These are phyloP conservation scores for Alnus rubra DNA, from an alignment of 306 rosid species.

Conservation along the genomic window DNA sequence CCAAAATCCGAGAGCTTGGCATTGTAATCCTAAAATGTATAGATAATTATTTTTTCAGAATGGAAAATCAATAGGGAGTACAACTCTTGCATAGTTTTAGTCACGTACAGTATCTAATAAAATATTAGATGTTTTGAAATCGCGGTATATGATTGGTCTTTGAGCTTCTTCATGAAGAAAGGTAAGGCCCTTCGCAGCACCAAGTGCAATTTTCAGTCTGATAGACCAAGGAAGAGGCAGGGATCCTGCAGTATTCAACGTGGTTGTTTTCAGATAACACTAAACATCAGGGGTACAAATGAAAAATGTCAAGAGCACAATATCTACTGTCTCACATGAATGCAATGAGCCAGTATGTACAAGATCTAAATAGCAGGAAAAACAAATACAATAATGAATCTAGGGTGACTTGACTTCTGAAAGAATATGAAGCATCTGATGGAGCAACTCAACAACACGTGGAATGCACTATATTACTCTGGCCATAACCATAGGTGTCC, in stretches of 20 bases:
- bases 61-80: conserved; percentile 20
- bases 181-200: conserved; percentile 96
- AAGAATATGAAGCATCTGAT: not conserved
- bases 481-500: not conserved
- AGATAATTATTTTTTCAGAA: conserved; percentile 14
- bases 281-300: conserved; percentile 27
- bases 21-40: conserved; percentile 71
- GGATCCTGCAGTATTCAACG: conserved; percentile 68
- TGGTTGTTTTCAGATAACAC: conserved; percentile 42
- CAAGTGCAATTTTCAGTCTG: conserved; percentile 91
- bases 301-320: conserved; percentile 13
- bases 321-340: not conserved
- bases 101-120: conserved; percentile 83
- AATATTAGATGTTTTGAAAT: conserved; percentile 94
- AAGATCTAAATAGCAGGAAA: not conserved
- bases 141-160: conserved; percentile 88
- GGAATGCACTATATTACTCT: not conserved
- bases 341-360: not conserved
- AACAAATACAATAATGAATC: not conserved
- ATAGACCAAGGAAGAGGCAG: conserved; percentile 99
- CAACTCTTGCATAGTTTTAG: conserved; percentile 19
- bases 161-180: conserved; percentile 93
- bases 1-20: conserved; percentile 97
- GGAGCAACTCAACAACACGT: not conserved
- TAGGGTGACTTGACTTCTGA: not conserved